Evolutionary conservation across 352 stramenopile species (phyloP).

Genomic region (Phytophthora meadii): DNA sequence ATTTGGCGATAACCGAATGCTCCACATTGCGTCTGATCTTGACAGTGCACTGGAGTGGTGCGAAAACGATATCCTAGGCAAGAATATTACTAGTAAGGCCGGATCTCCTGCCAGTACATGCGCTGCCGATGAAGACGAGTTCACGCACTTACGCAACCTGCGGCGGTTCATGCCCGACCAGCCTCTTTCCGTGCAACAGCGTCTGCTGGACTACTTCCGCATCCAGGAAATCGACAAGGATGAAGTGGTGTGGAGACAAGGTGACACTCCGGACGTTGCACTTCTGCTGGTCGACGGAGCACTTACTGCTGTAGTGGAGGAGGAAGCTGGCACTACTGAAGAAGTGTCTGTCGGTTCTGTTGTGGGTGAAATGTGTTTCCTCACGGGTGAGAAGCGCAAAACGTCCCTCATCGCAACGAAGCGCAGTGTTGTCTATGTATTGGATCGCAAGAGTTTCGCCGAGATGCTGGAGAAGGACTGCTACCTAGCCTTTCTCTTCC

Average conservation of each 20-base stretch:
- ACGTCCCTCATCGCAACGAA: conserved; percentile 71
- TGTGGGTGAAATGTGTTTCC: conserved; percentile 80
- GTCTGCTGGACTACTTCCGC: conserved; percentile 77
- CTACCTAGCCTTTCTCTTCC: conserved; percentile 76
- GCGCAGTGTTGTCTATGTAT: conserved; percentile 73
- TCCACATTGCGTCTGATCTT: conserved; percentile 70
- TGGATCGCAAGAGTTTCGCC: conserved; percentile 60
- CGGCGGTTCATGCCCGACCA: conserved; percentile 77
- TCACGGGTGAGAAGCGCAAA: conserved; percentile 84
- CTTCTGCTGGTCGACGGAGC: conserved; percentile 71
- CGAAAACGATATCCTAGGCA: conserved; percentile 67
- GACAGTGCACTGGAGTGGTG: conserved; percentile 77
- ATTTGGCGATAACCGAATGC: conserved; percentile 54
- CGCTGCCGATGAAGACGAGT: conserved; percentile 56
- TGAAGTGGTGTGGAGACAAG: conserved; percentile 75
- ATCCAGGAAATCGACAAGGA: conserved; percentile 68
- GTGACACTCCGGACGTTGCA: conserved; percentile 54
- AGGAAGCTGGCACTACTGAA: conserved; percentile 82
- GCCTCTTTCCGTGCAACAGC: conserved; percentile 64
- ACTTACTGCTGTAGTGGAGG: conserved; percentile 75
- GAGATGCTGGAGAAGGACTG: conserved; percentile 74
- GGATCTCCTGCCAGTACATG: conserved; percentile 27
- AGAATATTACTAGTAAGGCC: conserved; percentile 32
- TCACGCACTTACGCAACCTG: conserved; percentile 57
- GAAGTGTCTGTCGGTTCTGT: conserved; percentile 72